Percentiles rank a stretch among this genome's conserved stretches.
These are phyloP conservation scores for Emmonsia crescens DNA, from an alignment of 2,329 filamentous ascomycete species.

Conservation along the genomic window DNA sequence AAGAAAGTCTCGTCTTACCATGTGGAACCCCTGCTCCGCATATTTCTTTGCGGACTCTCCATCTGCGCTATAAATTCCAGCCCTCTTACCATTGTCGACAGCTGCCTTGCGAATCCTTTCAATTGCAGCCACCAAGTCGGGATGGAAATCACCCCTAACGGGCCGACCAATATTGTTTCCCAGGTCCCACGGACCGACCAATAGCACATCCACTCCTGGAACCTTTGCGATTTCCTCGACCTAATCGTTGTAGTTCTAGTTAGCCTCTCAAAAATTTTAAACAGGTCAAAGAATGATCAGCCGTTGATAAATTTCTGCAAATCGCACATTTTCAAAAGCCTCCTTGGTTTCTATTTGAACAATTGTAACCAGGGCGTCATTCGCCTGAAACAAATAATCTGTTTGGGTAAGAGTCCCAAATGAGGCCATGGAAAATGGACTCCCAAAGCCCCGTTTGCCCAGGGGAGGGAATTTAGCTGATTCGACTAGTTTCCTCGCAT, in stretches of 20 bases:
- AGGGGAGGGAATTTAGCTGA: slow-evolving; percentile 46
- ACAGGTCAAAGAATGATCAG: neutral
- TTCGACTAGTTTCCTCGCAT: slow-evolving; percentile 41
- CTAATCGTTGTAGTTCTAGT: slow-evolving; percentile 13
- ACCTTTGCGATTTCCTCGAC: slow-evolving; percentile 42
- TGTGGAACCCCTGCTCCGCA: slow-evolving; percentile 45
- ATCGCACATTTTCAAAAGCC: slow-evolving; percentile 28
- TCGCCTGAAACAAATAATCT: slow-evolving; percentile 46
- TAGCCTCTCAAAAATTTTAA: neutral
- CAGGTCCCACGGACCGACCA: slow-evolving; percentile 46
- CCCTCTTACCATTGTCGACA: slow-evolving; percentile 41
- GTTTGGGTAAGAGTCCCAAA: slow-evolving; percentile 27
- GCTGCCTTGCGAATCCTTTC: slow-evolving; percentile 42
- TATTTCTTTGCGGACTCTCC: slow-evolving; percentile 43
- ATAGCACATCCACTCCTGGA: slow-evolving; percentile 42
- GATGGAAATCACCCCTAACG: slow-evolving; percentile 38
- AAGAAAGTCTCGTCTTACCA: slow-evolving; percentile 31
- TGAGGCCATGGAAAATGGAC: slow-evolving; percentile 41
- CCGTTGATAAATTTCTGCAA: neutral
- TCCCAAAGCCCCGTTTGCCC: slow-evolving; percentile 46
- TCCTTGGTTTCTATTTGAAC: slow-evolving; percentile 35
- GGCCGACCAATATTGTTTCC: slow-evolving; percentile 49
- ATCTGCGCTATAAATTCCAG: slow-evolving; percentile 44
- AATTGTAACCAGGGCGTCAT: slow-evolving; percentile 42
- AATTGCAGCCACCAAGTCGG: slow-evolving; percentile 43